Evolutionary conservation across 306 rosid species (phyloP), one percentile per base, ranked within the genome.

Genomic region (Neltuma alba): DNA sequence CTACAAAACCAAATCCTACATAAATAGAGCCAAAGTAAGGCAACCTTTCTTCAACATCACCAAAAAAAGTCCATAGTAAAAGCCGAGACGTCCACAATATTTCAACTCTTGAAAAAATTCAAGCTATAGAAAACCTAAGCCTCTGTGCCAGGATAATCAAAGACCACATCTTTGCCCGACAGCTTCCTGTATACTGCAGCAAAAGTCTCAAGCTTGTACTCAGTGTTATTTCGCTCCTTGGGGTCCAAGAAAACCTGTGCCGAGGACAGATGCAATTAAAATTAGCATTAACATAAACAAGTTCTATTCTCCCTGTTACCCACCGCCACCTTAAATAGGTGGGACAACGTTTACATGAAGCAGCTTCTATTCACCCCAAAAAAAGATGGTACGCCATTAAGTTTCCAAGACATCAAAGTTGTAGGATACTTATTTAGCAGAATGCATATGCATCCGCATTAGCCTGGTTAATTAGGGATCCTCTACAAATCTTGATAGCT

Each of bases 121-220:
- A 74, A 60, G 36, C 54, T 12, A 41, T n/a, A 10, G n/a, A 74
- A 74, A 64, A 45, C 30, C 80, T 88, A 92, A 11, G 91, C 87
- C 83, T 92, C 97, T 0, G 92, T 61, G 5, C 83, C 37, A 2
- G 97, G 98, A 74, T 86, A 94, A 70, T 94, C 97, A 16, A 94
- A 94, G 68, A 91, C 92, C 7, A 92, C 97, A 65, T 94, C 98
- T 84, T 92, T 92, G 69, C 97, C 98, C 0, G 97, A 87, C 44
- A 94, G 89, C 90, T 94, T 94, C 85, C 94, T 76, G 84, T 92
- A 92, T 54, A 94, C 98, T 2, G 97, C 95, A 34, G 97, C 41
- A 52, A 92, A 94, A 36, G 93, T 91, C 70, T 94, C 98, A 74
- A 94, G 85, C 92, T 94, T 94, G 89, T 92, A 94, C 75, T 92